Conservation (phyloP, 495 filamentous ascomycete species). For the Tuber calosporum region DNA sequence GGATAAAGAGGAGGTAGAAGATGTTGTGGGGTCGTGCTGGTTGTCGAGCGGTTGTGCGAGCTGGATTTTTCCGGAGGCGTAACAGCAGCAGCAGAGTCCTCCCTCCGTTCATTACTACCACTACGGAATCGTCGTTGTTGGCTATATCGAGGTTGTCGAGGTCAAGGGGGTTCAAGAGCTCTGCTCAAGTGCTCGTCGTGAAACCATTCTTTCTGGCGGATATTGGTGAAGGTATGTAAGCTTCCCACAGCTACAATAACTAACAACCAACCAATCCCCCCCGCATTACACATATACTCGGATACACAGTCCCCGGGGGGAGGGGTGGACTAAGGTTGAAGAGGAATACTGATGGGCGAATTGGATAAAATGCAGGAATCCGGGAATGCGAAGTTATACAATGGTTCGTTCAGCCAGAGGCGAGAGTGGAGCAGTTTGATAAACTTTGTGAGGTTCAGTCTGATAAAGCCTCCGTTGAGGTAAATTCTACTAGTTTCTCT, state of each 20-base stretch:
- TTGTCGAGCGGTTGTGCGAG: not conserved
- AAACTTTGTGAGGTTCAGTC: conserved; percentile 95
- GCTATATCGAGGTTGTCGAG: not conserved
- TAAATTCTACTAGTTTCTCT: conserved; percentile 35
- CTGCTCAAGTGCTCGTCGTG: conserved; percentile 53
- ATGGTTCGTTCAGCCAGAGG: conserved; percentile 97
- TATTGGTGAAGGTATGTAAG: conserved; percentile 78
- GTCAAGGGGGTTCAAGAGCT: conserved; percentile 53
- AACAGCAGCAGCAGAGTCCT: not conserved
- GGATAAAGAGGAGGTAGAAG: conserved; percentile 44
- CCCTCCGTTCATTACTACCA: not conserved
- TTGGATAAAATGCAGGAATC: conserved; percentile 57
- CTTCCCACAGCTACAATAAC: not conserved
- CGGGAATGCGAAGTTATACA: conserved; percentile 98
- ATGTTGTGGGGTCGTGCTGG: conserved; percentile 29
- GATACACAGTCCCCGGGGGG: not conserved
- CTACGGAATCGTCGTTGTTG: not conserved
- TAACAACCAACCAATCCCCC: not conserved
- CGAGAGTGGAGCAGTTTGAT: conserved; percentile 95
- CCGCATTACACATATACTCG: not conserved
- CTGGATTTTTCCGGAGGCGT: not conserved
- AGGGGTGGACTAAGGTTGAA: conserved; percentile 3
- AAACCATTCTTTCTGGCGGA: conserved; percentile 90
- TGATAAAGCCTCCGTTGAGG: conserved; percentile 96
- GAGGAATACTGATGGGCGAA: not conserved